Conservation (phyloP, 176 grass and related monocot genomes). For the Puccinellia tenuiflora region DNA sequence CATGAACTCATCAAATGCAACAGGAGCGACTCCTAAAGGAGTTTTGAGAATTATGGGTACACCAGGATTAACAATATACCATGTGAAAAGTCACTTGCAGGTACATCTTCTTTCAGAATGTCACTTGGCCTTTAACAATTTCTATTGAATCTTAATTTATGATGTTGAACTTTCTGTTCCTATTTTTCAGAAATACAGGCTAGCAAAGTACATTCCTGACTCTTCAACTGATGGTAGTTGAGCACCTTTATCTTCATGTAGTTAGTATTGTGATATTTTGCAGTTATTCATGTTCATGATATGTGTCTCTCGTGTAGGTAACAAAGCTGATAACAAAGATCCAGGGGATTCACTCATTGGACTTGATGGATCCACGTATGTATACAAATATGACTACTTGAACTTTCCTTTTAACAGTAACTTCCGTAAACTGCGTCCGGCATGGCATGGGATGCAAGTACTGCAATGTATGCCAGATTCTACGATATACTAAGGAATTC, state of each 20-base stretch:
- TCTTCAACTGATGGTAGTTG: conserved; percentile 70
- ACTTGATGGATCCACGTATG: conserved; percentile 88
- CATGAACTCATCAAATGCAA: conserved; percentile 20
- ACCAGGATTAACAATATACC: conserved; percentile 83
- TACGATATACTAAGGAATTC: background rate
- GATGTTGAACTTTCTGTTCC: conserved; percentile 1
- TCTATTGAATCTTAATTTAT: background rate
- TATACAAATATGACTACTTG: conserved; percentile 23
- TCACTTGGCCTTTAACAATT: background rate
- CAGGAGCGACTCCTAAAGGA: conserved; percentile 97
- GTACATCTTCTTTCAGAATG: conserved; percentile 40
- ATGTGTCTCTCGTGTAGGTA: conserved; percentile 38
- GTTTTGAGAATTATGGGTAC: conserved; percentile 90
- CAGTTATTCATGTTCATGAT: conserved; percentile 19
- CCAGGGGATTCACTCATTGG: conserved; percentile 48
- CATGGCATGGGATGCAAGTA: background rate
- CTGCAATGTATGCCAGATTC: background rate
- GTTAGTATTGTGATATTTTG: background rate
- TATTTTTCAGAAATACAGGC: conserved; percentile 87
- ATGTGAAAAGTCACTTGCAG: conserved; percentile 99
- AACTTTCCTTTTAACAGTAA: background rate
- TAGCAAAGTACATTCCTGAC: conserved; percentile 92
- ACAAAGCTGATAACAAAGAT: conserved; percentile 75
- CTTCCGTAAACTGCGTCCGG: background rate
- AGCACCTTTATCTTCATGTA: background rate